Evolutionary conservation across 129 eudicot species (phyloP).

Genomic region (Smallanthus sonchifolius): DNA sequence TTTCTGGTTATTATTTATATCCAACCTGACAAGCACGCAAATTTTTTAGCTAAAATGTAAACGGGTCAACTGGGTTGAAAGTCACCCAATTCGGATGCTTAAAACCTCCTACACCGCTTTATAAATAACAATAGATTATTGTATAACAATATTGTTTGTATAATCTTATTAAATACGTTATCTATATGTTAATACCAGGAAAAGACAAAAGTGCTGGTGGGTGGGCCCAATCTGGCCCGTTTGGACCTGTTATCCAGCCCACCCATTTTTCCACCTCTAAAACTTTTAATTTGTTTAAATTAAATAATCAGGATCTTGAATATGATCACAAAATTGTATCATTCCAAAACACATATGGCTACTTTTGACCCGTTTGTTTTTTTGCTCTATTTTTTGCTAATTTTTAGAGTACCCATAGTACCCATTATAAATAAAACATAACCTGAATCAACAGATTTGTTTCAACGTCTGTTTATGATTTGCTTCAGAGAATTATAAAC

Average conservation of each 20-base stretch:
- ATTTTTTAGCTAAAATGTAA: not conserved
- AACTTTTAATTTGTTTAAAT: no score
- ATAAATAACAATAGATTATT: not conserved
- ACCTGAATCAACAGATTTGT: not conserved
- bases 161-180: not conserved
- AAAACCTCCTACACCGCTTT: not conserved
- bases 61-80: not conserved
- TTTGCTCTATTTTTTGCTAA: no score
- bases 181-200: not conserved
- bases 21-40: not conserved
- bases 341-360: no score
- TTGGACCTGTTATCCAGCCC: not conserved
- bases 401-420: no score
- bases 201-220: not conserved
- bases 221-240: not conserved
- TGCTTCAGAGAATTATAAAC: constrained; percentile 44
- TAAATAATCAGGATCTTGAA: no score
- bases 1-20: not conserved
- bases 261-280: not conserved
- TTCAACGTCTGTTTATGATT: not conserved
- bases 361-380: no score
- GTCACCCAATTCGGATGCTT: not conserved
- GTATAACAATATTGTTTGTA: not conserved
- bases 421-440: no score
- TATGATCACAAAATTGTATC: no score